Evolutionary conservation across 2,329 filamentous ascomycete species (phyloP), one percentile per base, ranked within the genome.

Genomic region (Harringtonia aguacate): DNA sequence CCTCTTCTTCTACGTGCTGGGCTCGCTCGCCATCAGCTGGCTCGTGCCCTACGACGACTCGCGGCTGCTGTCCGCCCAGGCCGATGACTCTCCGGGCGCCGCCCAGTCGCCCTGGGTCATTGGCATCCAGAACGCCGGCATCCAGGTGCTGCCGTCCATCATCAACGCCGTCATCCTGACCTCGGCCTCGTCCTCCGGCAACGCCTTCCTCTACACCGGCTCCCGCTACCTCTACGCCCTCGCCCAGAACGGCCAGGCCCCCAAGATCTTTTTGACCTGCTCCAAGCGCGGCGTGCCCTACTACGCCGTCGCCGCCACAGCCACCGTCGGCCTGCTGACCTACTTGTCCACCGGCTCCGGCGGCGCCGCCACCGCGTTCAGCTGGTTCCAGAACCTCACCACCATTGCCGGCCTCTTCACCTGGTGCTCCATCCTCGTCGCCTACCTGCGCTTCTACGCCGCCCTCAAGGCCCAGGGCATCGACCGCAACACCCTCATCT

Each of bases 381-480:
- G 36, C 17, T 54, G 50, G 50, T 52, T 54, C 48, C 48, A 50
- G 48, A 53, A 52, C 48, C 43, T 54, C 17, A 66, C 81, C 38
- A 84, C 82, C 22, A 79, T 84, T 12, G 82, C 81, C 8, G 77
- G 81, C 46, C 69, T 85, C 20, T 78, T 86, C 56, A 77, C 80
- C 41, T 85, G 81, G 72, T 71, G 74, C 17, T 73, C 77, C 50
- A 79, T 84, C 53, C 77, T 75, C 50, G 70, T 81, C 53, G 81
- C 79, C 1, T 87, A 84, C 59, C 64, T 86, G 39, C 72, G 75
- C 36, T 88, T 86, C 63, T 73, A 81, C 58, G 71, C 76, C 47
- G 82, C 81, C 1, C 72, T 83, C 20, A 64, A 72, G 17, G 72
- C 71, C 14, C 77, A 87, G 55, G 80, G 81, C 9, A 67, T 87